Evolutionary conservation across 139 green algal species (phyloP), one percentile per base, ranked within the genome.

Genomic region (Volvox reticuliferus): DNA sequence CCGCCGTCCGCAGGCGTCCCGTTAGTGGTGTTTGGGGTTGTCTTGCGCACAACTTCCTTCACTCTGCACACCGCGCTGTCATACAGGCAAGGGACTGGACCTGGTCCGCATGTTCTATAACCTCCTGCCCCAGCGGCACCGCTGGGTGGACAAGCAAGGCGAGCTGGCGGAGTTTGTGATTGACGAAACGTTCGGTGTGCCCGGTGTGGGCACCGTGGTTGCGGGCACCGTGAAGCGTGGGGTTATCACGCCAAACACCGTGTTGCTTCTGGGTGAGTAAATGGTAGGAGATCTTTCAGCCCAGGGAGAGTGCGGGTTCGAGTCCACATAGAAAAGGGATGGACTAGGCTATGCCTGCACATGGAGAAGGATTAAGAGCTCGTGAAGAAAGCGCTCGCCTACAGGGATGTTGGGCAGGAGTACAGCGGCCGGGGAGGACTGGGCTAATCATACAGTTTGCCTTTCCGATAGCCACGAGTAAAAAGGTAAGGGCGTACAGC

Each of bases 131-230:
- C 96, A 98, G 91, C 89, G 97, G 0, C 94, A 97, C 44, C 93
- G 96, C 79, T 99, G 97, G 97, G 93, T 90, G 30, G 96, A 96
- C 85, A 89, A 92, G 84, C 91, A 91, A 82, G 19, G 30, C 2
- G 86, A 96, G 36, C 69, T 94, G 18, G 91, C 95, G 5, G 95
- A 98, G 93, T 99, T 99, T 93, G 95, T 99, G 61, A 98, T 99
- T 55, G 97, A 99, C 75, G 97, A 99, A 93, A 97, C 96, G 12
- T 99, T 99, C 86, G 79, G 80, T 3, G 97, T 99, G 87, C 96
- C 97, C 12, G 97, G 97, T 26, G 97, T 99, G 88, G 97, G 97
- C 36, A 98, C 96, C 1, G 97, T 99, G 67, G 97, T 99, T 84
- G 96, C 97, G n/a, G 97, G 97, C 67, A 99, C 97, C 22, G 92